Evolutionary conservation across 208 protist species (phyloP), one percentile per base, ranked within the genome.

Genomic region (Crithidia thermophila): DNA sequence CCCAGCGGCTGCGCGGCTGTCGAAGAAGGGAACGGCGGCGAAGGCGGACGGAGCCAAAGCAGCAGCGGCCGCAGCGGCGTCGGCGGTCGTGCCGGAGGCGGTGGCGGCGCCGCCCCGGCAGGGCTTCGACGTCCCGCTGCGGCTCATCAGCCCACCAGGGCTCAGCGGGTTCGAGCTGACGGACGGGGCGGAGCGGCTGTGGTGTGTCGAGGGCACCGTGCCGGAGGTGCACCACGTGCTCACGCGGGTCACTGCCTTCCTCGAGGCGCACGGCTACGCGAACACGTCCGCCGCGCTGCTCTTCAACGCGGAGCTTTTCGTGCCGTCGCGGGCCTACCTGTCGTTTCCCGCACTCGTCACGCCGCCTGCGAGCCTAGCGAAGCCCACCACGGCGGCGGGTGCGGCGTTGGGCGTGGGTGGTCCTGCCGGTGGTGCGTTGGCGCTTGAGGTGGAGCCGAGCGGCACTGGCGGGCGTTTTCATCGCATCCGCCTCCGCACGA

Each of bases 131-230:
- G 46, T 30, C 3, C 67, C 76, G 21, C 79, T 96, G 58, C 59
- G 77, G 42, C 60, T 96, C 25, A 73, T 93, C 13, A 88, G 73
- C 25, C 91, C 91, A 20, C 74, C 61, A 4, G 88, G 87, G 33
- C 84, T 96, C 58, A 93, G 87, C 67, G 91, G 91, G 1, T 93
- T 96, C 59, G 91, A 96, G 69, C 82, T 96, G 25, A 79, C 88
- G 51, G 91, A 96, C 53, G 88, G 83, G 2, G 66, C 84, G 47
- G 36, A 76, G 58, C 79, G 88, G 11, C 64, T 94, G 43, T 74
- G 93, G 53, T 93, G 88, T 57, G 8, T 96, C 8, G 91, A 96
- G 69, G 91, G 85, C 11, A 82, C 85, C 11, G 77, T 90, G 42
- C 52, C 63, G 16, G 88, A 92, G 55, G 72, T 96, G 36, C 88